Conservation (phyloP, 768 basidiomycete genomes). For the Leccinum sublutescens region DNA sequence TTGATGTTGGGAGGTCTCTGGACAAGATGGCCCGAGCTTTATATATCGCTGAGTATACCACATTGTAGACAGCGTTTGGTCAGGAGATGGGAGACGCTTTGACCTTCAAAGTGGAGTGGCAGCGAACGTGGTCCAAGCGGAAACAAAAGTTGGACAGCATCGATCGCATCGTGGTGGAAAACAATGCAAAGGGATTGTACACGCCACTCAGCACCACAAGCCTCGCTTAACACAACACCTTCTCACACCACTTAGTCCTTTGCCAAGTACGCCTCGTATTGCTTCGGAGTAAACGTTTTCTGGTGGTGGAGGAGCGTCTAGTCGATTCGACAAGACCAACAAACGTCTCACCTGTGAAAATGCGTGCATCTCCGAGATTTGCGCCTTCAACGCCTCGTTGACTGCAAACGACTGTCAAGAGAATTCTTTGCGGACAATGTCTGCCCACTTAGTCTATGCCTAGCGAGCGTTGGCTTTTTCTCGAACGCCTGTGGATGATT, state of each 20-base stretch:
- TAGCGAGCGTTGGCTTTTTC: slow-evolving; percentile 75
- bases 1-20: slow-evolving; percentile 1
- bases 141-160: background rate
- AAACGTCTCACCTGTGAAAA: slow-evolving; percentile 71
- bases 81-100: background rate
- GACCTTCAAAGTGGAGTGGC: background rate
- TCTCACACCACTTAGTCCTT: slow-evolving; percentile 20
- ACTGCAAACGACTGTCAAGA: slow-evolving; percentile 43
- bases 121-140: slow-evolving; percentile 7
- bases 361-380: slow-evolving; percentile 82
- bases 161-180: background rate
- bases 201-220: background rate
- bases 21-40: slow-evolving; percentile 4
- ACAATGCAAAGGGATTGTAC: slow-evolving; percentile 4
- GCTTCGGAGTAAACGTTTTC: slow-evolving; percentile 74
- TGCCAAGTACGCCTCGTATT: slow-evolving; percentile 52
- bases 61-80: slow-evolving; percentile 3
- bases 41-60: slow-evolving; percentile 12
- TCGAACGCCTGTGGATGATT: slow-evolving; percentile 56
- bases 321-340: background rate
- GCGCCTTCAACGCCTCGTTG: slow-evolving; percentile 68
- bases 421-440: background rate
- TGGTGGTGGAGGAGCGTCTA: slow-evolving; percentile 22
- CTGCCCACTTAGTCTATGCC: slow-evolving; percentile 65
- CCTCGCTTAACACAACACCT: background rate